Evolutionary conservation across 371 early-diverging fungal genomes (phyloP), one percentile per base, ranked within the genome.

Genomic region (Encephalitozoon cuniculi): DNA sequence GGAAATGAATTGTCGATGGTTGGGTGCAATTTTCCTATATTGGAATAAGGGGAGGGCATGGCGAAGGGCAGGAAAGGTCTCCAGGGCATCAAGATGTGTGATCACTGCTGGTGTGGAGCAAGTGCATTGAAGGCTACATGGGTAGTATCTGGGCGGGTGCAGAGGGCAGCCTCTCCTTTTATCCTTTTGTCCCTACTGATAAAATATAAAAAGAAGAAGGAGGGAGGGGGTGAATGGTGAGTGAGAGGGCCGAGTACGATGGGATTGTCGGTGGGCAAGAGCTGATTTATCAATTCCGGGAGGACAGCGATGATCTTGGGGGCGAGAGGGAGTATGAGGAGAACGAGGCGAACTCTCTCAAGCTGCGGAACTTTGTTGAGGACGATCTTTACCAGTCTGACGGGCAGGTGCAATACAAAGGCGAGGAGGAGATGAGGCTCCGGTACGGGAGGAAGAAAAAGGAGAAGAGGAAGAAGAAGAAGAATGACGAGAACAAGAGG

Each of bases 401-500:
- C 23, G 52, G 30, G 7, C 34, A 41, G 21, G 37, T 73, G 32
- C 43, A 46, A 12, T 44, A 40, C 21, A 70, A 46, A 59, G 65
- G 66, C 8, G 76, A 77, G 1, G 75, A 77, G 26, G 81, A 74
- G 18, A 40, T 63, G 23, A 66, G 66, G 25, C 64, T 59, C 26
- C 15, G 49, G 1, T 28, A n/a, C 15, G 51, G 63, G n/a, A 78
- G 81, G 46, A 84, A 80, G 64, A 82, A 78, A 64, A 77, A 80
- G 70, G 78, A 82, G 69, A 80, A 76, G 51, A 85, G 68, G 63
- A 67, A 70, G 64, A 79, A 79, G 68, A 75, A 40, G 64, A 66
- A 64, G 32, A 55, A 52, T n/a, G 81, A 79, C 26, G 75, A 74
- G 12, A 75, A 77, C 37, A 80, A 73, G 64, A 80, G 67, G 59